phyloP scores from a whole-genome alignment of 2,329 filamentous ascomycete genomes.

The Phyllosticta citriasiana region DNA sequence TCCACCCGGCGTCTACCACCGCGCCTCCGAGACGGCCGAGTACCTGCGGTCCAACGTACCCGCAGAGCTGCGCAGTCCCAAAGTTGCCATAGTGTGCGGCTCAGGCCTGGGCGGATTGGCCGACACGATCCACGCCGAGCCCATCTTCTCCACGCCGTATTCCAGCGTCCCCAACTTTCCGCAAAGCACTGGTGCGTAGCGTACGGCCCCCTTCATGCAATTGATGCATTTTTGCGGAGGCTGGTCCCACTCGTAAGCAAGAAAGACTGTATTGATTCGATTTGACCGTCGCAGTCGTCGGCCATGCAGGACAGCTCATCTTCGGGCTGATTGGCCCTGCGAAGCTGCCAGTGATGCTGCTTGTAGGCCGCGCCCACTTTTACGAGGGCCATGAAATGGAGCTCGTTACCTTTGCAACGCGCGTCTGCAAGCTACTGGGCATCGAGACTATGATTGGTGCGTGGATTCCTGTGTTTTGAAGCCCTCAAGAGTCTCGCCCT shows the following conservation, averaged over 20 bases:
- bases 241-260: neutral
- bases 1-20: conserved; percentile 28
- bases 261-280: neutral
- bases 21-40: conserved; percentile 39
- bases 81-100: conserved; percentile 55
- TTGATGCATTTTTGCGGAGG: neutral
- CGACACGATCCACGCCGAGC: conserved; percentile 42
- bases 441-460: conserved; percentile 50
- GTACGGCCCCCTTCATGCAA: neutral
- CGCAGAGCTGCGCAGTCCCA: conserved; percentile 39
- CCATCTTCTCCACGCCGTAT: conserved; percentile 47
- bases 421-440: conserved; percentile 53
- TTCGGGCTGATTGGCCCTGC: conserved; percentile 48
- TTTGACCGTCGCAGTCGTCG: conserved; percentile 35
- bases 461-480: conserved; percentile 8
- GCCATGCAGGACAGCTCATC: conserved; percentile 56
- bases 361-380: conserved; percentile 57
- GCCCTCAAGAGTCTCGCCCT: conserved; percentile 10
- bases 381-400: conserved; percentile 59
- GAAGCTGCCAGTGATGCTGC: conserved; percentile 48
- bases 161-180: conserved; percentile 52
- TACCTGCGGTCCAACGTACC: conserved; percentile 44
- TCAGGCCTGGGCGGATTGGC: conserved; percentile 54
- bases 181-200: conserved; percentile 44
- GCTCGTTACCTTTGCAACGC: conserved; percentile 52